A percentile compares a stretch with the other conserved stretches of the same genome.
Conservation (phyloP, 2,329 filamentous ascomycete genomes). For the Parasarocladium wereldwijsianum region DNA sequence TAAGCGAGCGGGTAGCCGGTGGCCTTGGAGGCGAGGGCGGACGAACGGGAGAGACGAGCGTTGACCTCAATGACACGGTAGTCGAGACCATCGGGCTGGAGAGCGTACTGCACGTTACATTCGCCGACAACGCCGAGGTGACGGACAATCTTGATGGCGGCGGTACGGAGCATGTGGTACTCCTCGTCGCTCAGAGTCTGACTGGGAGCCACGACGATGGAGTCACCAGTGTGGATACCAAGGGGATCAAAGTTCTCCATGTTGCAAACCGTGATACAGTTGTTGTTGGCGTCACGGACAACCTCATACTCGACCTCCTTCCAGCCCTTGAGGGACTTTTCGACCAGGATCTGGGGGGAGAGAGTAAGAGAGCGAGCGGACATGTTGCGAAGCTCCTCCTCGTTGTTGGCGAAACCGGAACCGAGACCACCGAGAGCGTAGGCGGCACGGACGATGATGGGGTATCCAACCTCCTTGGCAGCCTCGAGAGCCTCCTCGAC, state of each 20-base stretch:
- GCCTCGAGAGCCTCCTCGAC: conserved; percentile 86
- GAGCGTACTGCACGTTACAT: conserved; percentile 96
- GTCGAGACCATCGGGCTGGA: conserved; percentile 92
- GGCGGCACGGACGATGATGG: conserved; percentile 93
- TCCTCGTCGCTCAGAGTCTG: conserved; percentile 97
- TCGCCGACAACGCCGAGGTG: conserved; percentile 95
- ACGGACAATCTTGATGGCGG: conserved; percentile 95
- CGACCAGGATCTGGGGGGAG: conserved; percentile 90
- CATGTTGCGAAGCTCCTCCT: conserved; percentile 87
- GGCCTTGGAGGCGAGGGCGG: conserved; percentile 91
- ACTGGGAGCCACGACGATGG: conserved; percentile 92
- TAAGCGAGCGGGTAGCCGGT: conserved; percentile 96
- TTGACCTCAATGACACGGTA: conserved; percentile 99
- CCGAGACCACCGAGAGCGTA: conserved; percentile 94
- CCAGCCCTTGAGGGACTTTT: conserved; percentile 98
- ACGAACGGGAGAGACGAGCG: conserved; percentile 93
- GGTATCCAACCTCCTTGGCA: conserved; percentile 78
- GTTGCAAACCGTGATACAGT: conserved; percentile 96
- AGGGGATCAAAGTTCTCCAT: conserved; percentile 83
- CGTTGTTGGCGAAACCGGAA: conserved; percentile 88
- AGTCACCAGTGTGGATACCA: conserved; percentile 95
- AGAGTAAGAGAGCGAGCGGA: conserved; percentile 84
- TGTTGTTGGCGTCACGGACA: conserved; percentile 90
- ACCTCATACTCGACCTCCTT: conserved; percentile 99
- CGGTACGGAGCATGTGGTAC: conserved; percentile 97